Evolutionary conservation across 2,329 filamentous ascomycete genomes (phyloP), one percentile per base, ranked within the genome.

Genomic region (Parastagonospora avenae): DNA sequence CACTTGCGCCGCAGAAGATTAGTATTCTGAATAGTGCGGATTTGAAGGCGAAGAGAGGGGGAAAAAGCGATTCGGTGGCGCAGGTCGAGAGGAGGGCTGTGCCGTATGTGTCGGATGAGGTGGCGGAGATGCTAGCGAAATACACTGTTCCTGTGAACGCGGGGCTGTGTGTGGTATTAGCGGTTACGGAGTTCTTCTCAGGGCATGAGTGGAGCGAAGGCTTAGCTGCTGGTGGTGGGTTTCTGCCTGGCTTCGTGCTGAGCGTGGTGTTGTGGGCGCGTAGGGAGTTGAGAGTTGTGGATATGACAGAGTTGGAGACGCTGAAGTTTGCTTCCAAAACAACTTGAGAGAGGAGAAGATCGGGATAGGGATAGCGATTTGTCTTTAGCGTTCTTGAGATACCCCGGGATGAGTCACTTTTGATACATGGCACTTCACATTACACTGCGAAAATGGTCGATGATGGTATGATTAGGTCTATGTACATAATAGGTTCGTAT

Each of bases 241-340:
- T 76, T 56, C 33, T 79, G 37, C 76, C 77, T 2, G 72, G 64
- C 6, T 53, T 86, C 2, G 81, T 91, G 1, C 86, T 89, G 62
- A 78, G 59, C 0, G 77, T 89, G 15, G 79, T 86, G 5, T 62
- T 91, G 49, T 71, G 82, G 40, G 84, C 84, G 28, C 86, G 91
- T 72, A 74, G 83, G 44, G 79, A 88, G 64, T 86, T 92, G 82
- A 80, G 81, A 3, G 80, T 85, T 41, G 82, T 92, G 8, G 87
- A 92, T 73, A 82, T 89, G 4, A 85, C 77, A 55, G 88, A 89
- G 64, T 72, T 92, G 61, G 76, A 80, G 42, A 76, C 74, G 46
- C 75, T 90, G 64, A 57, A 55, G 33, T 86, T 36, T 89, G 58
- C 72, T 14, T 30, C 36, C 8, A 44, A 42, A 15, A 15, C 19